phyloP scores from a whole-genome alignment of 192 early-diverging fungal genomes.

The Coemansia brasiliensis region DNA sequence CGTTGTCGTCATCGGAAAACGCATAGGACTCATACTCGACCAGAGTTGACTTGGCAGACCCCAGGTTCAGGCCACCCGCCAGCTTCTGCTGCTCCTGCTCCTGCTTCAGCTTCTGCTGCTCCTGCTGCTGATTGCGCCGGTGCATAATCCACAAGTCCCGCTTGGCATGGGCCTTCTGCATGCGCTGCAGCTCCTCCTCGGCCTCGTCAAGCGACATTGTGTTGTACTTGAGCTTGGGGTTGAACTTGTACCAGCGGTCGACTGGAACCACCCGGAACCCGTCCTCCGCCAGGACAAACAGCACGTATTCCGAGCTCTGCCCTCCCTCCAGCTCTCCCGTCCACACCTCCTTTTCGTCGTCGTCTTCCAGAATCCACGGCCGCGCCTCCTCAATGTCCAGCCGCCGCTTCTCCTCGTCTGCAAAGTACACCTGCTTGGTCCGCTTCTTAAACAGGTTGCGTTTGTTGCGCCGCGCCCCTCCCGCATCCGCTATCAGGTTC shows the following conservation, averaged over 20 bases:
- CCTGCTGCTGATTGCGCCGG: constrained; percentile 57
- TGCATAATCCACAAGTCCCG: constrained; percentile 51
- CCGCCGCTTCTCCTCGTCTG: constrained; percentile 70
- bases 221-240: constrained; percentile 63
- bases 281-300: constrained; percentile 75
- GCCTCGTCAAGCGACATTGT: constrained; percentile 74
- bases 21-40: constrained; percentile 7
- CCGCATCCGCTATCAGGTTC: constrained; percentile 69
- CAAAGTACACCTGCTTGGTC: constrained; percentile 76
- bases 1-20: constrained; percentile 5
- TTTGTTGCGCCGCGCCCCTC: constrained; percentile 73
- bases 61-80: constrained; percentile 10
- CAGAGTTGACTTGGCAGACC: constrained; percentile 33
- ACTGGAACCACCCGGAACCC: constrained; percentile 76
- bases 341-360: constrained; percentile 65
- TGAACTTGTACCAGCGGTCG: constrained; percentile 76
- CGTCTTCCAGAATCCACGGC: constrained; percentile 79
- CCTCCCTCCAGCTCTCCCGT: constrained; percentile 71
- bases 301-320: constrained; percentile 65
- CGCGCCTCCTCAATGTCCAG: constrained; percentile 71
- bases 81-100: constrained; percentile 13
- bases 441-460: constrained; percentile 79
- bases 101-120: constrained; percentile 20
- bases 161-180: constrained; percentile 28
- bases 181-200: constrained; percentile 63